phyloP scores from a whole-genome alignment of 2,329 filamentous ascomycete genomes.

The Xylaria polymorpha region DNA sequence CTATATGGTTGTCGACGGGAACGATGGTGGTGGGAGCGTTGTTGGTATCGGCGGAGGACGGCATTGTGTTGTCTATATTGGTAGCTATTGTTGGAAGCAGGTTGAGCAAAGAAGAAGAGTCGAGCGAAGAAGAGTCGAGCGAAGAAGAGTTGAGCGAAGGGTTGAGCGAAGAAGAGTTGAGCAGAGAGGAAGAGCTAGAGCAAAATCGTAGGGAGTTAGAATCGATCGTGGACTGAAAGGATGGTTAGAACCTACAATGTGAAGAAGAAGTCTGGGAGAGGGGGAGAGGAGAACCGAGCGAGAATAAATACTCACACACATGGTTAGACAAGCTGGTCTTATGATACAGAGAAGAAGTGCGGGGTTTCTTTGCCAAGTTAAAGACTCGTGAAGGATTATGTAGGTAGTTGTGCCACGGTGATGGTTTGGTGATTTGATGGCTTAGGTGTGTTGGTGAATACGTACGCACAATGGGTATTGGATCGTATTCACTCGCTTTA shows the following conservation, averaged over 20 bases:
- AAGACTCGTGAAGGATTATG: background rate
- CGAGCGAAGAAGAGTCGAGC: no score
- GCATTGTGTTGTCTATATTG: background rate
- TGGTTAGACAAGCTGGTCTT: background rate
- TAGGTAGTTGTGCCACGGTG: background rate
- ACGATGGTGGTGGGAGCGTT: background rate
- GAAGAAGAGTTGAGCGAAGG: no score
- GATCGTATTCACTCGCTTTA: background rate
- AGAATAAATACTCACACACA: background rate
- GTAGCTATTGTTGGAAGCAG: no score
- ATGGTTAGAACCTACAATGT: background rate
- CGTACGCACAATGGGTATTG: background rate
- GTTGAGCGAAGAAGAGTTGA: background rate
- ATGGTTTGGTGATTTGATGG: no score
- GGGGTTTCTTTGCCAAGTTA: background rate
- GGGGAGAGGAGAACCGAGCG: background rate
- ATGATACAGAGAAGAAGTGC: background rate
- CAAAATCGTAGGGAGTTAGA: background rate
- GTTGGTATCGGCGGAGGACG: background rate
- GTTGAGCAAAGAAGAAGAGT: background rate
- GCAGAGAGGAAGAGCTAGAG: no score
- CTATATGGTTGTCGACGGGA: background rate
- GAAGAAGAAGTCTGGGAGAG: background rate
- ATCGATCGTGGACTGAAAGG: background rate
- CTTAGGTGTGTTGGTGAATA: background rate